Evolutionary conservation across 495 filamentous ascomycete species (phyloP), one percentile per base, ranked within the genome.

Genomic region (Talaromyces liani): DNA sequence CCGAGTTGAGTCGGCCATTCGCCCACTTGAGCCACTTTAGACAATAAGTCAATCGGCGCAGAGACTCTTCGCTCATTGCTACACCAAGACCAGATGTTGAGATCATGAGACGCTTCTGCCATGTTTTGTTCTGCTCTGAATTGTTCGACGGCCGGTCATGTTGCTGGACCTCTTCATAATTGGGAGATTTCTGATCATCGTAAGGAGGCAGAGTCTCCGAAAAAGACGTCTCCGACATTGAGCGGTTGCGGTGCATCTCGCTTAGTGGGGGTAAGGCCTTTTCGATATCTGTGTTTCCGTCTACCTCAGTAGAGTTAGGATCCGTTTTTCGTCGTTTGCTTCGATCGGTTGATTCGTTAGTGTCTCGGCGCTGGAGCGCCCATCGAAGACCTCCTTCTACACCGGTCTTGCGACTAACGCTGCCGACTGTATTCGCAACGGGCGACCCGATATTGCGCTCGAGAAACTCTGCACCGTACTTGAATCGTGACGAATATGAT

Each of bases 401-500:
- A 29, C 93, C 92, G 0, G 91, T 95, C 58, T 87, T 85, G 4
- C 90, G 84, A 18, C 90, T 86, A 5, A 96, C 88, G 2, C 82
- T 88, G n/a, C 87, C 86, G 2, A 96, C 89, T 1, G 89, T 91
- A 68, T 87, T 91, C 55, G 87, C 90, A 33, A 97, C 85, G 2
- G 91, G 92, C 1, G 87, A 87, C 4, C 84, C 86, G 39, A 96
- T 87, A 66, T 86, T 91, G 39, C 88, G 86, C 73, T 97, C 93
- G 31, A 97, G 85, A 66, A 91, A 89, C 68, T 96, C 91, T 45
- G 90, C 91, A 65, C 90, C 83, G 47, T 88, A 87, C 68, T 88
- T 91, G 74, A 97, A 88, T 2, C 89, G 84, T 0, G 92, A 91
- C 5, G 90, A 92, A 70, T 94, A 94, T 25, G 89, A 89, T 72